Evolutionary conservation across 2,329 filamentous ascomycete genomes (phyloP), one percentile per base, ranked within the genome.

Genomic region (Fusarium anguioides): DNA sequence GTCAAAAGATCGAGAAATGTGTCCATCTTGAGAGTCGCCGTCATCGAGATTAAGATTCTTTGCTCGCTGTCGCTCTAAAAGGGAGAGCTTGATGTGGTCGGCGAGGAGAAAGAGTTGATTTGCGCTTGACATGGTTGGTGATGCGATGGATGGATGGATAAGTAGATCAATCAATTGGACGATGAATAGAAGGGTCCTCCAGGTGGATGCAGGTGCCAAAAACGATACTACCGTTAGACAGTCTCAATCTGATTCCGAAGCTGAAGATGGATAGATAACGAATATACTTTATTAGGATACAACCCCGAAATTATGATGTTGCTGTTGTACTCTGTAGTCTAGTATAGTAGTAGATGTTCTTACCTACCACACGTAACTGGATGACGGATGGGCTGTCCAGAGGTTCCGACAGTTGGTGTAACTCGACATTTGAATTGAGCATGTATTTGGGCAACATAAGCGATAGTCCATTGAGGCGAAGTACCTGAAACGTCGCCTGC

Each of bases 21-120:
- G 92, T 37, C 91, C 91, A 81, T 97, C 94, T 79, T 97, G 93
- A 20, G 90, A 89, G 75, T 91, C 91, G 48, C 88, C 88, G 27
- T 12, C 27, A 60, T 93, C 88, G 55, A 97, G 86, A 70, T 93
- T 89, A 41, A 97, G 86, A 15, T 89, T 91, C 73, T 93, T 88
- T 46, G 94, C 93, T 59, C 95, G 90, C 81, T 97, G 91, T 59
- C 95, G 89, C 82, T 98, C 96, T 24, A 98, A 89, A 17, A 99
- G 86, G 15, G 94, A 97, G 64, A 98, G 88, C 81, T 98, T 97
- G 84, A 98, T 92, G 80, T 98, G 95, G 81, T 99, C 96, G 74
- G 94, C 93, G 58, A 98, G 88, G 52, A 98, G 90, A 77, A 94
- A 93, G 70, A 98, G 90, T 79, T 97, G 94, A 75, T 88, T 89